phyloP scores from a whole-genome alignment of 2,329 filamentous ascomycete genomes.

The Xylariaceae sp. region DNA sequence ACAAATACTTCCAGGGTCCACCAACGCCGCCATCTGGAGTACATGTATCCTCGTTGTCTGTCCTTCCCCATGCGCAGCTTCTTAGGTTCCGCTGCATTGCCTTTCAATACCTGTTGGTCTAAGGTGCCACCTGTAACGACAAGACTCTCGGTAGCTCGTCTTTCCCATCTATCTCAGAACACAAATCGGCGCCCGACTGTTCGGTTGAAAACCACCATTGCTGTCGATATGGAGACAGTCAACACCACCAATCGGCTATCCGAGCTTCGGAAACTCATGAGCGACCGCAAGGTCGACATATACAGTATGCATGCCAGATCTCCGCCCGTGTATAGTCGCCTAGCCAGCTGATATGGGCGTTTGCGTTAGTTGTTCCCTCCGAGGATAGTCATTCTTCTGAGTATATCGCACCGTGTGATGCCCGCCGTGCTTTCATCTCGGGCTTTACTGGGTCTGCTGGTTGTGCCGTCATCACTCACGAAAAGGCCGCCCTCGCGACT shows the following conservation, averaged over 20 bases:
- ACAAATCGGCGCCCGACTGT: slow-evolving; percentile 9
- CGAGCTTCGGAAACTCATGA: slow-evolving; percentile 80
- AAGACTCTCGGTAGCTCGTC: neutral
- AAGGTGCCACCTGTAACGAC: neutral
- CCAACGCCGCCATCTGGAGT: too few relatives aligned
- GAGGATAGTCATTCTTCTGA: slow-evolving; percentile 98
- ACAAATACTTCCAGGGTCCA: too few relatives aligned
- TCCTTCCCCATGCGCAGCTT: slow-evolving; percentile 18
- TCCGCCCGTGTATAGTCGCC: slow-evolving; percentile 1
- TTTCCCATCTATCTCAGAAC: neutral
- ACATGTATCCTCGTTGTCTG: too few relatives aligned
- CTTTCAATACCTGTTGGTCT: slow-evolving; percentile 9
- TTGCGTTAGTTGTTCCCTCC: slow-evolving; percentile 74
- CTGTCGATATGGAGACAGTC: slow-evolving; percentile 65
- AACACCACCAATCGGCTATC: slow-evolving; percentile 74
- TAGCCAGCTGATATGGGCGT: slow-evolving; percentile 19
- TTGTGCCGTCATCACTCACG: slow-evolving; percentile 80
- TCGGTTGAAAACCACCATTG: slow-evolving; percentile 20
- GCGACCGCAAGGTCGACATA: slow-evolving; percentile 78
- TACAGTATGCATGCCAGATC: slow-evolving; percentile 64
- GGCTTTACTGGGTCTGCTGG: slow-evolving; percentile 95
- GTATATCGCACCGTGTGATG: slow-evolving; percentile 96
- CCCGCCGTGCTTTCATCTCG: slow-evolving; percentile 82
- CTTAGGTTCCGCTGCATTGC: slow-evolving; percentile 11
- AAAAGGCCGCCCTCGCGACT: slow-evolving; percentile 86